These are phyloP conservation scores for Chaetomium globosum DNA, from an alignment of 2,329 filamentous ascomycete genomes.

Conservation along the genomic window DNA sequence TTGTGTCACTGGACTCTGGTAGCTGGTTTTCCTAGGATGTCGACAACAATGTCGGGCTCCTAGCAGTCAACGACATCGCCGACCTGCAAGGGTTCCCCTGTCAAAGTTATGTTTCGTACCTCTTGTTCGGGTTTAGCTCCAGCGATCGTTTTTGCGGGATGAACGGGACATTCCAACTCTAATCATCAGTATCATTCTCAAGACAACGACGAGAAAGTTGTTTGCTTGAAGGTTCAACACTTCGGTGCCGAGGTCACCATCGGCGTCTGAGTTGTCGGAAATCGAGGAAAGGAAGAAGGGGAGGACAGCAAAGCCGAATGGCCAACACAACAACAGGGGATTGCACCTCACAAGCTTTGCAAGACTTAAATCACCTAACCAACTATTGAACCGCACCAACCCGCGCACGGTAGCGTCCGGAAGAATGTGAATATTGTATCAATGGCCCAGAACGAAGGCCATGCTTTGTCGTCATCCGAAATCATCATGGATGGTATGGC, in stretches of 20 bases:
- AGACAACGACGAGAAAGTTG: not conserved
- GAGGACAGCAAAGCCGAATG: not conserved
- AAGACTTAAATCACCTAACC: not conserved
- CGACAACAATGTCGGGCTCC: conserved; percentile 22
- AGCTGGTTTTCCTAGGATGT: not conserved
- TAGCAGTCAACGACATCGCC: conserved; percentile 25
- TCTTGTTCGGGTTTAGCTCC: conserved; percentile 23
- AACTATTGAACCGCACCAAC: not conserved
- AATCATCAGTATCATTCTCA: not conserved
- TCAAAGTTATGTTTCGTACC: conserved; percentile 6
- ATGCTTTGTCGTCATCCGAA: not conserved
- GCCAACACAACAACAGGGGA: not conserved
- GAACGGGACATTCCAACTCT: conserved; percentile 7
- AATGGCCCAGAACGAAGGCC: not conserved
- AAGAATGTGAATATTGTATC: conserved; percentile 8
- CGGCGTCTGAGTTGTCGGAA: not conserved
- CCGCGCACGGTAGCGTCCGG: conserved; percentile 5
- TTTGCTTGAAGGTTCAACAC: not conserved
- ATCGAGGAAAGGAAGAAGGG: not conserved
- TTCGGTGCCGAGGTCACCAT: not conserved
- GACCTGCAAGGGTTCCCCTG: conserved; percentile 26
- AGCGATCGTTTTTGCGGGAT: conserved; percentile 6
- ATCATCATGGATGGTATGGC: not conserved
- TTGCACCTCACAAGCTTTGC: not conserved
- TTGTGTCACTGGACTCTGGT: not conserved